These are phyloP conservation scores for Solanum aculeatissimum DNA, from an alignment of 305 asterid genomes.

Conservation along the genomic window DNA sequence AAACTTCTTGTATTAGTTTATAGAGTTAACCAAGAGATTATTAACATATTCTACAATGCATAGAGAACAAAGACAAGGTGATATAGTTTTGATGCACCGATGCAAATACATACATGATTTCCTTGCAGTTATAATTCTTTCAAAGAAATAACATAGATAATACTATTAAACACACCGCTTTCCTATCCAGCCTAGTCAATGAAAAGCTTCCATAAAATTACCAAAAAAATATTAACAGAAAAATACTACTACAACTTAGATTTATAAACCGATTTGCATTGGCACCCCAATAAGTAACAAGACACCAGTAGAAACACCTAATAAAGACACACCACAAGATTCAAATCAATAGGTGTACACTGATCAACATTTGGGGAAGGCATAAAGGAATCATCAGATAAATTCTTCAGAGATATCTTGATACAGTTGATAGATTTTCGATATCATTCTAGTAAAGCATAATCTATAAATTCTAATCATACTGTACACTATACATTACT, in stretches of 20 bases:
- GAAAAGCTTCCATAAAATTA: neutral
- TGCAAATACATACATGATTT: neutral
- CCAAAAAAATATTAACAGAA: neutral
- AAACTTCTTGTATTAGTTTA: neutral
- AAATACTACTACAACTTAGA: neutral
- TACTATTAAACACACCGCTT: neutral
- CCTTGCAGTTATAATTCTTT: neutral
- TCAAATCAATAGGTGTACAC: slow-evolving; percentile 65
- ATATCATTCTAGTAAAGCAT: slow-evolving; percentile 12
- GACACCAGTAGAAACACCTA: neutral
- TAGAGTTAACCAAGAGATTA: neutral
- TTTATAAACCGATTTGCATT: neutral
- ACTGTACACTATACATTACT: neutral
- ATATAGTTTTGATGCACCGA: neutral
- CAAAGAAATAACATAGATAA: neutral
- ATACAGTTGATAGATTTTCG: neutral
- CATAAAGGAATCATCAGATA: slow-evolving; percentile 28
- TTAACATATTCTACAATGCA: neutral
- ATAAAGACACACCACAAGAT: slow-evolving; percentile 51
- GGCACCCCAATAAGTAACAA: neutral
- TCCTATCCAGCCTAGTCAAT: neutral
- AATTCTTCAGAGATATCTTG: slow-evolving; percentile 49
- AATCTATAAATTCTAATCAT: neutral
- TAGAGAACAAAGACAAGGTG: neutral
- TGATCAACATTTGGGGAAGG: slow-evolving; percentile 40